These are phyloP conservation scores for Gonapodya prolifera DNA, from an alignment of 192 early-diverging fungal genomes.

Conservation along the genomic window DNA sequence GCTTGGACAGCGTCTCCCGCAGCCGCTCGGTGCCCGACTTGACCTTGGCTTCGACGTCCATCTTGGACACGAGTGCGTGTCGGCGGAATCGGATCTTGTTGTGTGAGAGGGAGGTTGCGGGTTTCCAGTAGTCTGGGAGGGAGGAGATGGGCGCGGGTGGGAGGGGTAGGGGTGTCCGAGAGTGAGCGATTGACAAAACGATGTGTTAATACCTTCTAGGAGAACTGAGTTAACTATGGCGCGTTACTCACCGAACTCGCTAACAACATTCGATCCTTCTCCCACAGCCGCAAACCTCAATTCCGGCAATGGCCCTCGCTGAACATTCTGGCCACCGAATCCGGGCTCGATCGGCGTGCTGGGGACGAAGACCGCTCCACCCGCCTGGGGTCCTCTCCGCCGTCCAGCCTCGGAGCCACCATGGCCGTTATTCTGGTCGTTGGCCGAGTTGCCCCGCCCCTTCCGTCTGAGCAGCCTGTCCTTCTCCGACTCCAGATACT, in stretches of 20 bases:
- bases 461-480: background rate
- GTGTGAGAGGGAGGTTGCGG: constrained; percentile 26
- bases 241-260: background rate
- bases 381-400: background rate
- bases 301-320: background rate
- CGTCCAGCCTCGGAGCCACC: background rate
- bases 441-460: background rate
- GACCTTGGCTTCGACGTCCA: constrained; percentile 90
- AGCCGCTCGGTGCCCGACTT: constrained; percentile 68
- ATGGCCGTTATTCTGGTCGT: background rate
- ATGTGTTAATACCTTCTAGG: background rate
- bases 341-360: too few species aligned
- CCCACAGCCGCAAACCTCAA: background rate
- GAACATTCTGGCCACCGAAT: background rate
- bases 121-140: constrained; percentile 28
- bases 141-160: background rate
- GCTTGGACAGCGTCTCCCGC: background rate
- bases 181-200: too few species aligned
- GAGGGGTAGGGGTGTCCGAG: background rate
- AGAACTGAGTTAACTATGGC: background rate
- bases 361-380: too few species aligned
- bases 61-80: constrained; percentile 74
- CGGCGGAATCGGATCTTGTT: constrained; percentile 59
- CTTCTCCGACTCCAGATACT: background rate
- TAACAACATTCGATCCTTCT: background rate